phyloP scores from a whole-genome alignment of 2,329 filamentous ascomycete species.

The Mollisiaceae sp. region DNA sequence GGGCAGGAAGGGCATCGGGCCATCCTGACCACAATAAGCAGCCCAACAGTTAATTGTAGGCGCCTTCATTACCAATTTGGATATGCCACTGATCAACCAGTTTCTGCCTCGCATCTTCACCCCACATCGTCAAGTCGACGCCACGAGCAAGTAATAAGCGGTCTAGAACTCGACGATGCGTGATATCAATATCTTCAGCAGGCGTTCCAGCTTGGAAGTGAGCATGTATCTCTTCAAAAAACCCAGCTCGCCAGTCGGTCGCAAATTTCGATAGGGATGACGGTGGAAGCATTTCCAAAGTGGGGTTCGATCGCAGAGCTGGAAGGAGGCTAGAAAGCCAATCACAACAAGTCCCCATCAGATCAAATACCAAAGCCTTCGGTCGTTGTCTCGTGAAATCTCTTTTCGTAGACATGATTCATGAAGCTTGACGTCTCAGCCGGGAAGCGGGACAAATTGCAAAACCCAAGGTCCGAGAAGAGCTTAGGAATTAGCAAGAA shows the following conservation, averaged over 20 bases:
- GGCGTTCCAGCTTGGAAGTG: background rate
- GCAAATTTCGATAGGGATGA: background rate
- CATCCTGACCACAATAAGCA: background rate
- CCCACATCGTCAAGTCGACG: background rate
- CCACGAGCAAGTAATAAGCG: background rate
- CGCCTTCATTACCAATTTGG: background rate
- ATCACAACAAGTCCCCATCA: background rate
- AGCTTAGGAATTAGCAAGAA: too few relatives aligned
- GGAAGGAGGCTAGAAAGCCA: background rate
- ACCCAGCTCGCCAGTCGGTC: background rate
- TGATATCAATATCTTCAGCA: constrained; percentile 2
- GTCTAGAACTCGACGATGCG: background rate
- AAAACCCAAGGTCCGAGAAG: too few relatives aligned
- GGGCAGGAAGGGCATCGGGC: background rate
- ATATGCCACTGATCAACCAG: constrained; percentile 1
- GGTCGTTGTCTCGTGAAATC: background rate
- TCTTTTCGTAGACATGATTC: background rate
- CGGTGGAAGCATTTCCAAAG: background rate
- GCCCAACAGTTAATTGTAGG: background rate
- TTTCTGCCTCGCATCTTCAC: background rate
- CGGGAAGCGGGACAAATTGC: too few relatives aligned
- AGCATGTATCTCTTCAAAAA: background rate
- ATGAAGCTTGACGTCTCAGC: too few relatives aligned
- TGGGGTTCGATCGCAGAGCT: background rate
- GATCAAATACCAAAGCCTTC: background rate